These are phyloP conservation scores for Paracamarosporium sp. DNA, from an alignment of 2,329 filamentous ascomycete genomes.

Conservation along the genomic window DNA sequence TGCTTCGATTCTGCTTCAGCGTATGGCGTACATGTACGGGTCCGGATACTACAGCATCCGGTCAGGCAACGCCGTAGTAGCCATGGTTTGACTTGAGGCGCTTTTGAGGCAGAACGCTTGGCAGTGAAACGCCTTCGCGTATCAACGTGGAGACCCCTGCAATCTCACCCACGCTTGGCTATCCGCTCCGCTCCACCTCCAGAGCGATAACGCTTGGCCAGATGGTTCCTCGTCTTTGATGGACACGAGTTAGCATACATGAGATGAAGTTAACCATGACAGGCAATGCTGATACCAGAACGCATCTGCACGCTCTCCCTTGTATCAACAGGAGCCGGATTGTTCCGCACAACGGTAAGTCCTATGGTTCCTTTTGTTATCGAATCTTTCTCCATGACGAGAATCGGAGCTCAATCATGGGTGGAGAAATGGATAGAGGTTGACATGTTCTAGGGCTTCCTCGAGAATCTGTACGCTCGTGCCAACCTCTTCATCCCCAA, in stretches of 20 bases:
- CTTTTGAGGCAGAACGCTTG: conserved; percentile 14
- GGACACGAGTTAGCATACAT: neutral
- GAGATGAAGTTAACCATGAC: conserved; percentile 1
- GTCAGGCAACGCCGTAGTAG: conserved; percentile 2
- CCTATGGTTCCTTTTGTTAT: neutral
- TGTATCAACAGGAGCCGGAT: conserved; percentile 56
- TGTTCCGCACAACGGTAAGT: conserved; percentile 54
- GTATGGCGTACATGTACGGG: neutral
- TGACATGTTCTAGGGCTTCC: conserved; percentile 51
- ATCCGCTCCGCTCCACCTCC: conserved; percentile 31
- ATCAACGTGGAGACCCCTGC: conserved; percentile 32
- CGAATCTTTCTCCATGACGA: conserved; percentile 19
- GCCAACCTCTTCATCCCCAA: conserved; percentile 71
- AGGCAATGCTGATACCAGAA: conserved; percentile 54
- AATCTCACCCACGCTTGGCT: conserved; percentile 21
- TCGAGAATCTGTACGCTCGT: conserved; percentile 66
- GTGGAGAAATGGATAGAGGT: too few species aligned
- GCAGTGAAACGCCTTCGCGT: conserved; percentile 22
- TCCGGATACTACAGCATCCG: conserved; percentile 38
- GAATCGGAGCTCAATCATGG: too few species aligned
- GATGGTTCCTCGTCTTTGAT: neutral
- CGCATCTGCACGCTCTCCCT: conserved; percentile 58
- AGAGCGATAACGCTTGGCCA: neutral
- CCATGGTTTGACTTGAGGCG: conserved; percentile 8
- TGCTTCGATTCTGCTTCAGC: conserved; percentile 19